phyloP scores from a whole-genome alignment of 169 alveolate genomes.

The Plasmodium vivax region DNA sequence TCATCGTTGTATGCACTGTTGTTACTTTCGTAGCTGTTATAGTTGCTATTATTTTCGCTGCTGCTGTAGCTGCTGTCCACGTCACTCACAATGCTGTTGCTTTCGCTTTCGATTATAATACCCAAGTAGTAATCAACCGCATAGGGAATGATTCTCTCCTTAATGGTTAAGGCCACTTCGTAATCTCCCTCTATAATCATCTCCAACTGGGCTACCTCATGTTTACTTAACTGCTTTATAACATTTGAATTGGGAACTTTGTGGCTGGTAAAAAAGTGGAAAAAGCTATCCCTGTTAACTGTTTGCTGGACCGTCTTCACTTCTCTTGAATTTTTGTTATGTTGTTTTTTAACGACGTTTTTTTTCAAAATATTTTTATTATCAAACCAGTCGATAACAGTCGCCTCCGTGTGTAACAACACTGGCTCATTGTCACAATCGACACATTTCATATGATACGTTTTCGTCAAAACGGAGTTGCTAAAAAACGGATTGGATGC shows the following conservation, averaged over 20 bases:
- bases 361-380: constrained; percentile 83
- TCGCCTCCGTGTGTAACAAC: constrained; percentile 86
- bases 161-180: constrained; percentile 84
- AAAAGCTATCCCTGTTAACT: constrained; percentile 85
- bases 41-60: constrained; percentile 69
- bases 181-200: constrained; percentile 87
- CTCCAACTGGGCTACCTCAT: constrained; percentile 85
- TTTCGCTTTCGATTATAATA: constrained; percentile 75
- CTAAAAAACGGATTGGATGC: constrained; percentile 84
- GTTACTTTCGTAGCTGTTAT: constrained; percentile 73
- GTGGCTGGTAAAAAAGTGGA: constrained; percentile 83
- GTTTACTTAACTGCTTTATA: constrained; percentile 69
- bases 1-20: constrained; percentile 76
- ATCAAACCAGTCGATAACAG: constrained; percentile 85
- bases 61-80: constrained; percentile 72
- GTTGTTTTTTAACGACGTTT: constrained; percentile 83
- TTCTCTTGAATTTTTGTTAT: constrained; percentile 84
- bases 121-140: constrained; percentile 87
- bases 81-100: constrained; percentile 72
- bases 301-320: constrained; percentile 82
- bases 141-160: constrained; percentile 86
- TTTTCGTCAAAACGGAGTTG: constrained; percentile 81
- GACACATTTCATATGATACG: constrained; percentile 85
- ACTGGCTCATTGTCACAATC: constrained; percentile 88
- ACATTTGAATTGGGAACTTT: constrained; percentile 62